These are phyloP conservation scores for Tylopilus sp. DNA, from an alignment of 768 basidiomycete species.

Conservation along the genomic window DNA sequence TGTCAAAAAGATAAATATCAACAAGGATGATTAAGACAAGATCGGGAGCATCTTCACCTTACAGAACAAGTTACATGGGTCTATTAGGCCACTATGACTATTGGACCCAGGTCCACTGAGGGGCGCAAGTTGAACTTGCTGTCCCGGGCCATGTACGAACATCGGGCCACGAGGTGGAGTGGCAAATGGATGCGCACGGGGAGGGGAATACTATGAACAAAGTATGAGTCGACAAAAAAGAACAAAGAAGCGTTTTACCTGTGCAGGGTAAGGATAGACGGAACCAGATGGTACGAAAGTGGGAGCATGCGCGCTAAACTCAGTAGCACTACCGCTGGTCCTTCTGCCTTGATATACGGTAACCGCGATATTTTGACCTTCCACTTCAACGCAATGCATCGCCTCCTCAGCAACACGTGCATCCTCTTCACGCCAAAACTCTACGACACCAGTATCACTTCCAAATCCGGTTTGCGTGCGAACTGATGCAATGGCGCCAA, in stretches of 20 bases:
- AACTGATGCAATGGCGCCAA: slow-evolving; percentile 77
- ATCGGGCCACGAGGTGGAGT: slow-evolving; percentile 36
- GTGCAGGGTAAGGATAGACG: slow-evolving; percentile 62
- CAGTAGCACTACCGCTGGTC: slow-evolving; percentile 49
- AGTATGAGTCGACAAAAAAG: not conserved
- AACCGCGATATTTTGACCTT: slow-evolving; percentile 82
- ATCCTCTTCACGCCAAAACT: slow-evolving; percentile 88
- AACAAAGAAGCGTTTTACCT: slow-evolving; percentile 36
- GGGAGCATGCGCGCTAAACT: slow-evolving; percentile 73
- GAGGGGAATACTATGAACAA: slow-evolving; percentile 59
- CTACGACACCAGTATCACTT: slow-evolving; percentile 72
- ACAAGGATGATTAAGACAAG: slow-evolving; percentile 2
- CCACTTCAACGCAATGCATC: slow-evolving; percentile 80
- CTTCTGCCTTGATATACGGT: slow-evolving; percentile 72
- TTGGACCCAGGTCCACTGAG: slow-evolving; percentile 67
- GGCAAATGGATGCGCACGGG: slow-evolving; percentile 52
- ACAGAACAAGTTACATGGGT: slow-evolving; percentile 89
- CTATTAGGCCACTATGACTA: slow-evolving; percentile 84
- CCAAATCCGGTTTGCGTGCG: slow-evolving; percentile 74
- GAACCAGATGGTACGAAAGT: slow-evolving; percentile 72
- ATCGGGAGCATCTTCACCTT: slow-evolving; percentile 48
- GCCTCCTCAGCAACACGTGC: slow-evolving; percentile 74
- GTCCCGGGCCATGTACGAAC: slow-evolving; percentile 85
- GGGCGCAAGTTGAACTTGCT: slow-evolving; percentile 85
- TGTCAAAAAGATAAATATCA: slow-evolving; percentile 28